A percentile compares a stretch with the other conserved stretches of the same genome.
Evolutionary conservation across 176 grass and related monocot genomes (phyloP).

Genomic region (Musa troglodytarum): DNA sequence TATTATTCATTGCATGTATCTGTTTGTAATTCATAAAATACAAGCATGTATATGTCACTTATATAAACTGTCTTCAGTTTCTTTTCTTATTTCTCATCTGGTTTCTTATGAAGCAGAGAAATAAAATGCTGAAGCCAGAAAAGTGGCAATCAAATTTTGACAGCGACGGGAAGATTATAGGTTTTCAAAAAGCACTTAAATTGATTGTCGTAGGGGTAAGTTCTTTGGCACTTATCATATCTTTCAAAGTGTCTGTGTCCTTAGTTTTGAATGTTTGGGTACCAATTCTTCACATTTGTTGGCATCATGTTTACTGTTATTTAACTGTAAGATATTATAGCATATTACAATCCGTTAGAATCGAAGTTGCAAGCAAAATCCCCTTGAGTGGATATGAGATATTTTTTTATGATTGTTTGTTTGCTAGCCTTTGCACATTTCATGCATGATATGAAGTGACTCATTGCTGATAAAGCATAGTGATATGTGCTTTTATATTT

Average conservation of each 20-base stretch:
- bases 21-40: too few species aligned
- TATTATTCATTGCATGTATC: too few species aligned
- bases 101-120: slow-evolving; percentile 38
- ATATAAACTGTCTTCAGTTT: too few species aligned
- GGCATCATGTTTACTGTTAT: background rate
- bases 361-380: background rate
- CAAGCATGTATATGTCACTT: too few species aligned
- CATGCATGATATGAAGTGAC: background rate
- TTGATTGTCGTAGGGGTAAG: slow-evolving; percentile 90
- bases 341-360: background rate
- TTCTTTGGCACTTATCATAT: slow-evolving; percentile 13
- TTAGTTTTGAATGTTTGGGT: background rate
- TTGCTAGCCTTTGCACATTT: background rate
- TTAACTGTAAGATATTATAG: too few species aligned
- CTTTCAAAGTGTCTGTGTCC: too few species aligned
- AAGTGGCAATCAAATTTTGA: slow-evolving; percentile 83
- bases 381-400: background rate
- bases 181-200: slow-evolving; percentile 81
- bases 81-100: background rate
- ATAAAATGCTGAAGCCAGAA: slow-evolving; percentile 81
- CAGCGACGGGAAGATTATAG: slow-evolving; percentile 55
- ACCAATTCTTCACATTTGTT: background rate
- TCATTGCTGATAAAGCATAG: background rate
- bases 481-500: background rate
- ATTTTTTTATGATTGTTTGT: background rate